Conservation (phyloP, 352 stramenopile genomes). For the Globisporangium heterothallicum region DNA sequence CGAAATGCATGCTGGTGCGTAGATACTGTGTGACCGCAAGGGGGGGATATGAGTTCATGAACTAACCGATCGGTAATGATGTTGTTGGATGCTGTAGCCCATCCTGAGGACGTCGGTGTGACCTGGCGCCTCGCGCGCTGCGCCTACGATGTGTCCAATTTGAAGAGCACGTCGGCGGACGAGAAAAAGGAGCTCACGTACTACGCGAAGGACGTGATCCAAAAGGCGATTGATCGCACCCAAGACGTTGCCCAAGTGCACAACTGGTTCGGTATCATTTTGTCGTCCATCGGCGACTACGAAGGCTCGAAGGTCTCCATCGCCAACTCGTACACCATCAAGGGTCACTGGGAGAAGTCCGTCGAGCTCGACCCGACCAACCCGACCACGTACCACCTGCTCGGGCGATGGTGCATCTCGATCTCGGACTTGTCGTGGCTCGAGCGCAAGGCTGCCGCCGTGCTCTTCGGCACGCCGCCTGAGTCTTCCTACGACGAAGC, state of each 20-base stretch:
- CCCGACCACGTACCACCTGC: slow-evolving; percentile 68
- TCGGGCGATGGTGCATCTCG: slow-evolving; percentile 81
- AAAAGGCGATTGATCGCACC: slow-evolving; percentile 43
- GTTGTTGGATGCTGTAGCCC: slow-evolving; percentile 6
- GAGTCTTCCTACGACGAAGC: slow-evolving; percentile 82
- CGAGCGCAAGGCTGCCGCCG: slow-evolving; percentile 73
- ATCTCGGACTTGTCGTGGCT: slow-evolving; percentile 84
- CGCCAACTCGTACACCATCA: slow-evolving; percentile 79
- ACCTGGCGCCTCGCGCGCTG: slow-evolving; percentile 61
- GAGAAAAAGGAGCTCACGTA: slow-evolving; percentile 78
- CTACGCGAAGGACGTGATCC: slow-evolving; percentile 53
- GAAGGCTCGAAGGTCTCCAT: slow-evolving; percentile 83
- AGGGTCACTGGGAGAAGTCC: slow-evolving; percentile 75
- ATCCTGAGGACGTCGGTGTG: slow-evolving; percentile 51
- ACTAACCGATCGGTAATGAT: not conserved
- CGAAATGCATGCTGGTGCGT: slow-evolving; percentile 38
- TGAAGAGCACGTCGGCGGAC: slow-evolving; percentile 43
- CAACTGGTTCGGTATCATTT: slow-evolving; percentile 84
- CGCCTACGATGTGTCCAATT: slow-evolving; percentile 58
- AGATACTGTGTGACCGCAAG: not conserved
- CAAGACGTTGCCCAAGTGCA: slow-evolving; percentile 63
- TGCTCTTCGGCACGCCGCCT: slow-evolving; percentile 77
- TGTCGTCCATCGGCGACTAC: slow-evolving; percentile 81
- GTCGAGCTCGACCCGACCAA: slow-evolving; percentile 68
- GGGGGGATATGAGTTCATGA: not conserved